Conservation (phyloP, 2,329 filamentous ascomycete genomes). For the Xylaria sp. region DNA sequence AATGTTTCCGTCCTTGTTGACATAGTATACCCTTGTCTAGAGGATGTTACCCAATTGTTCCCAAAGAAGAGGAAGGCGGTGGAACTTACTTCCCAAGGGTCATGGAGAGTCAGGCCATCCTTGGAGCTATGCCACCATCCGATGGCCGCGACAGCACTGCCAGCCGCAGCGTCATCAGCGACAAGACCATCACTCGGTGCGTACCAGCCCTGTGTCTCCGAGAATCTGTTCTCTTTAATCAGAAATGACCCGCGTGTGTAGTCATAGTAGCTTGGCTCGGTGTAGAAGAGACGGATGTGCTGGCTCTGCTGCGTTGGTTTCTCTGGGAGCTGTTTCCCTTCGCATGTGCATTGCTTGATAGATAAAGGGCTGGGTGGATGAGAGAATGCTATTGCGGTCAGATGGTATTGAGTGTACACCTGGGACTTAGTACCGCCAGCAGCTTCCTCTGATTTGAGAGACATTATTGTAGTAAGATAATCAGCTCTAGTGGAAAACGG, state of each 20-base stretch:
- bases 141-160: neutral
- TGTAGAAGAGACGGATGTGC: conserved; percentile 5
- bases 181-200: conserved; percentile 8
- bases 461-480: neutral
- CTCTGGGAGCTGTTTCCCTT: neutral
- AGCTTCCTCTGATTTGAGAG: neutral
- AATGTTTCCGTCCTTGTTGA: neutral
- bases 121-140: conserved; percentile 12
- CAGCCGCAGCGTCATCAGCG: conserved; percentile 6
- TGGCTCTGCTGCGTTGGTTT: neutral
- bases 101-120: conserved; percentile 1
- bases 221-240: conserved; percentile 6
- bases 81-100: conserved; percentile 12
- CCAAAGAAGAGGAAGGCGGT: neutral
- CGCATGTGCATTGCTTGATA: conserved; percentile 1
- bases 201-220: neutral
- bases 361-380: neutral
- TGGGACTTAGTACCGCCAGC: neutral
- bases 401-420: neutral
- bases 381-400: neutral
- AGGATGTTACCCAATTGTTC: neutral
- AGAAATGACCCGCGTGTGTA: neutral
- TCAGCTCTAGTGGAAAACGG: neutral
- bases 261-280: conserved; percentile 6
- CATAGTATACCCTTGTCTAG: conserved; percentile 12